Evolutionary conservation across 352 stramenopile species (phyloP).

Genomic region (Thalassiosira hispida): DNA sequence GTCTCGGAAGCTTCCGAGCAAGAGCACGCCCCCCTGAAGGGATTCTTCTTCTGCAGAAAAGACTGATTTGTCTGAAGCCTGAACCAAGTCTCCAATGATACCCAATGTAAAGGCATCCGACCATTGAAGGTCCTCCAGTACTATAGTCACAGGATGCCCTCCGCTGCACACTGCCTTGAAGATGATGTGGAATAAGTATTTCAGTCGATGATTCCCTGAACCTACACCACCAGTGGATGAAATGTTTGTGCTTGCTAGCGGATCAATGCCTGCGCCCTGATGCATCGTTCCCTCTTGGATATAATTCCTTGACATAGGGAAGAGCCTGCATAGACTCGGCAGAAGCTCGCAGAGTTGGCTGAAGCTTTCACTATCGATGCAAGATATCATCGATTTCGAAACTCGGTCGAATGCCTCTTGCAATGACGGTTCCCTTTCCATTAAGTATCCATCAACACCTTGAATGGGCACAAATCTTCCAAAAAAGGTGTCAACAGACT

Average conservation of each 20-base stretch:
- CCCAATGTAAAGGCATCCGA: background rate
- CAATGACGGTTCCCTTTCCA: conserved; percentile 4
- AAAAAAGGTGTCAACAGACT: conserved; percentile 14
- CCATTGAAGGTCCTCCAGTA: conserved; percentile 26
- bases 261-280: background rate
- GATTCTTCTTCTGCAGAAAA: conserved; percentile 6
- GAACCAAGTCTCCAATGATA: conserved; percentile 9
- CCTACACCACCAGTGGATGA: background rate
- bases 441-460: background rate
- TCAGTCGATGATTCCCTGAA: conserved; percentile 3
- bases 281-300: background rate
- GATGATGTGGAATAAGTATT: conserved; percentile 8
- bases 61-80: conserved; percentile 7
- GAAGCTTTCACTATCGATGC: conserved; percentile 21
- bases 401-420: conserved; percentile 3
- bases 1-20: conserved; percentile 4
- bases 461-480: conserved; percentile 3
- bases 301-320: conserved; percentile 13
- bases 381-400: conserved; percentile 8
- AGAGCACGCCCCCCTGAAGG: background rate
- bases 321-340: conserved; percentile 3
- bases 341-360: conserved; percentile 16
- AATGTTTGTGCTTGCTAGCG: background rate
- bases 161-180: conserved; percentile 18
- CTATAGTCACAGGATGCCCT: conserved; percentile 6